phyloP scores from a whole-genome alignment of 2,329 filamentous ascomycete genomes.

The Colletotrichum australisinense region DNA sequence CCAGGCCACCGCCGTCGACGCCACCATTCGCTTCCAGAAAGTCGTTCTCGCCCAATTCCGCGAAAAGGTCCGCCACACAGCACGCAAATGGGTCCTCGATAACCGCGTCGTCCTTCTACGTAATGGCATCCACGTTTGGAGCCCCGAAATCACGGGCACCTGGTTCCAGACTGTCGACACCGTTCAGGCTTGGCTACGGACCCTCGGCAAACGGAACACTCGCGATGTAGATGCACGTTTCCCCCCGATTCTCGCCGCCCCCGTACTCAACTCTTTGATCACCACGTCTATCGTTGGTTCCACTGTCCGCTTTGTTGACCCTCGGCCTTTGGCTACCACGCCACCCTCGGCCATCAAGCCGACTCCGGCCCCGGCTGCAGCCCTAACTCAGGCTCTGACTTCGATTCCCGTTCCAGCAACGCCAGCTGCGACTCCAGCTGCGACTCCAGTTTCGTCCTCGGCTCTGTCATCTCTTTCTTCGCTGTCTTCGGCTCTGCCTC shows the following conservation, averaged over 20 bases:
- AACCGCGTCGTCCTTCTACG: neutral
- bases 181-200: neutral
- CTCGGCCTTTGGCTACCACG: too few relatives aligned
- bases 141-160: neutral
- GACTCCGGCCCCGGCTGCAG: too few relatives aligned
- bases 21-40: neutral
- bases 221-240: neutral
- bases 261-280: too few relatives aligned
- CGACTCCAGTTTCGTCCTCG: too few relatives aligned
- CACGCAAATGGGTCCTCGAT: neutral
- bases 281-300: too few relatives aligned
- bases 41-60: neutral
- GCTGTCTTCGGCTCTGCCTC: too few relatives aligned
- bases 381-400: too few relatives aligned
- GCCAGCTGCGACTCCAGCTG: too few relatives aligned
- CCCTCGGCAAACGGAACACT: slow-evolving; percentile 1
- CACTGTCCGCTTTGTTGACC: too few relatives aligned
- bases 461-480: too few relatives aligned
- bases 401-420: too few relatives aligned
- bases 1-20: neutral
- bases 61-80: neutral
- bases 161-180: neutral
- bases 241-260: neutral
- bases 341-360: too few relatives aligned
- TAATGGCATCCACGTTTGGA: neutral